These are phyloP conservation scores for Naumovozyma baii DNA, from an alignment of 805 yeast species.

Conservation along the genomic window DNA sequence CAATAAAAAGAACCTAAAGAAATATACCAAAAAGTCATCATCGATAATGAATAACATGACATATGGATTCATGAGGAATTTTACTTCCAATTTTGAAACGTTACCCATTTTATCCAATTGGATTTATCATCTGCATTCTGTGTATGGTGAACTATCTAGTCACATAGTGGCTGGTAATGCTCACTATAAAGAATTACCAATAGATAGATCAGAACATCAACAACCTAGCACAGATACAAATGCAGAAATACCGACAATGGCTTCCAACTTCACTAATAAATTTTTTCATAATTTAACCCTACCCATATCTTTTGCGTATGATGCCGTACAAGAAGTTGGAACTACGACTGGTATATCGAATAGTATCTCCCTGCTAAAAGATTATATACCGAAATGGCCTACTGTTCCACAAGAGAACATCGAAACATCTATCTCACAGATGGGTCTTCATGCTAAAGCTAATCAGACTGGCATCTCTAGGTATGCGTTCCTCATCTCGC, in stretches of 20 bases:
- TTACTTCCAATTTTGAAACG: slow-evolving; percentile 16
- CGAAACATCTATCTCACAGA: not conserved
- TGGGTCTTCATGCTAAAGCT: not conserved
- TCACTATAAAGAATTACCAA: slow-evolving; percentile 17
- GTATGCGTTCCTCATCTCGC: slow-evolving; percentile 26
- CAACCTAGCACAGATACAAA: not conserved
- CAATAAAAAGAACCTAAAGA: slow-evolving; percentile 1
- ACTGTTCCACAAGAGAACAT: not conserved
- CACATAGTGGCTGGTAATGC: slow-evolving; percentile 23
- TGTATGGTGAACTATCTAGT: slow-evolving; percentile 21
- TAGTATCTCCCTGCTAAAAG: slow-evolving; percentile 23
- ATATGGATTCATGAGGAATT: slow-evolving; percentile 24
- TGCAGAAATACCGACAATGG: slow-evolving; percentile 1
- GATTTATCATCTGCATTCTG: slow-evolving; percentile 24
- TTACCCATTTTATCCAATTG: slow-evolving; percentile 25
- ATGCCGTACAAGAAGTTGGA: slow-evolving; percentile 30
- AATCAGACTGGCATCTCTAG: slow-evolving; percentile 5
- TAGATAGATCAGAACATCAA: not conserved
- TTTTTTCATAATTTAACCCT: slow-evolving; percentile 24
- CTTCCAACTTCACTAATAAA: slow-evolving; percentile 7
- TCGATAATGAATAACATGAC: slow-evolving; percentile 11
- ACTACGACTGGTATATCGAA: slow-evolving; percentile 25
- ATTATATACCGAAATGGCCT: slow-evolving; percentile 22
- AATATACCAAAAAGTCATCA: not conserved
- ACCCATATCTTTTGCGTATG: slow-evolving; percentile 28